A percentile compares a stretch with the other conserved stretches of the same genome.
Conservation (phyloP, 2,329 filamentous ascomycete genomes). For the Penicillium aurantiogriseum region DNA sequence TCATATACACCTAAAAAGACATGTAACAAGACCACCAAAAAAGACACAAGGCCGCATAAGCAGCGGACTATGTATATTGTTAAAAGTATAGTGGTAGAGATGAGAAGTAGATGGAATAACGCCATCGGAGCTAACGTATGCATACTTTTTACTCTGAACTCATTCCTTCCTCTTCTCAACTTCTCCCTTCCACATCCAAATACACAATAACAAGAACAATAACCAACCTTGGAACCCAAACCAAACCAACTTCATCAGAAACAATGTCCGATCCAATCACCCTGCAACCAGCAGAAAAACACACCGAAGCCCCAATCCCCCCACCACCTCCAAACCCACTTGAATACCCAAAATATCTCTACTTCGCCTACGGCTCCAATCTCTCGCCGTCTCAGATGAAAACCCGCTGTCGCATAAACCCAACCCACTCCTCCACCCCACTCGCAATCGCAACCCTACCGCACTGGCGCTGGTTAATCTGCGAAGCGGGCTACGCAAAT, state of each 20-base stretch:
- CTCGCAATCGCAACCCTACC: constrained; percentile 42
- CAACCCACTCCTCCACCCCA: constrained; percentile 33
- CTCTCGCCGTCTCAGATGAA: constrained; percentile 44
- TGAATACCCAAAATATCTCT: constrained; percentile 31
- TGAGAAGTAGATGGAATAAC: background rate
- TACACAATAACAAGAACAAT: background rate
- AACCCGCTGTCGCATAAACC: constrained; percentile 35
- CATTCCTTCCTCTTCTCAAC: background rate
- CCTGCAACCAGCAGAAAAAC: constrained; percentile 3
- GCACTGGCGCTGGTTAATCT: constrained; percentile 44
- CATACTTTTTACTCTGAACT: background rate
- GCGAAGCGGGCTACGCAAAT: constrained; percentile 43
- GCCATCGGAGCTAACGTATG: background rate
- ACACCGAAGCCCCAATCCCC: constrained; percentile 2
- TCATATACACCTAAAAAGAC: too few species aligned
- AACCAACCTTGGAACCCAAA: background rate
- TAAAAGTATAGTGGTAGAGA: background rate
- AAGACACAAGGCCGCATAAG: too few species aligned
- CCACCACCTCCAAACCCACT: constrained; percentile 19
- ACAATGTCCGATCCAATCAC: background rate
- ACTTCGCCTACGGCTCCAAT: constrained; percentile 48
- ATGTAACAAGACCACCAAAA: too few species aligned
- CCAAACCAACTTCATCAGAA: background rate
- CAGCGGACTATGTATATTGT: background rate
- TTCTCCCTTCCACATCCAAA: background rate